These are phyloP conservation scores for Glomus cerebriforme DNA, from an alignment of 192 early-diverging fungal species.

Conservation along the genomic window DNA sequence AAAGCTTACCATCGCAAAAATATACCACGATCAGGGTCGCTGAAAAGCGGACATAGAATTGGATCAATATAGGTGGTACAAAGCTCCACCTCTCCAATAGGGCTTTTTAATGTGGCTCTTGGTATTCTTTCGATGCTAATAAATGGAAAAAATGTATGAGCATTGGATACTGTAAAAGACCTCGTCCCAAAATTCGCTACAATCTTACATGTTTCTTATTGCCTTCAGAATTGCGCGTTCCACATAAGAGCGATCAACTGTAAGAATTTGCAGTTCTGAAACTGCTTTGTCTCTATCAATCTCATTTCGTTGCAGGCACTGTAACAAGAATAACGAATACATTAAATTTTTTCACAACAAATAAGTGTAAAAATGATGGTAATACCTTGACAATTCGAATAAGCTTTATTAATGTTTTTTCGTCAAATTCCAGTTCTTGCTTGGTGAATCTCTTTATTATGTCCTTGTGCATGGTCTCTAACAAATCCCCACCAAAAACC, in stretches of 20 bases:
- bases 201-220: constrained; percentile 25
- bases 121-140: constrained; percentile 9
- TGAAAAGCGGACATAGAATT: constrained; percentile 24
- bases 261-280: constrained; percentile 24
- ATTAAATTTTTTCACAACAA: constrained; percentile 28
- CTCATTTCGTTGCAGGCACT: constrained; percentile 8
- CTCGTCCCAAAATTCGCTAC: background rate
- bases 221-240: constrained; percentile 23
- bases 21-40: constrained; percentile 29
- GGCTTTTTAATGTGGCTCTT: constrained; percentile 16
- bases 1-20: constrained; percentile 26
- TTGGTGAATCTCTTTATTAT: constrained; percentile 13
- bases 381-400: constrained; percentile 16
- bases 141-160: background rate
- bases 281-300: constrained; percentile 20
- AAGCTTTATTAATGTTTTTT: background rate
- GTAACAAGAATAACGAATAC: constrained; percentile 17
- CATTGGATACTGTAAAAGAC: background rate
- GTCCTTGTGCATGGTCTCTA: constrained; percentile 12
- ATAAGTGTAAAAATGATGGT: constrained; percentile 20
- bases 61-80: constrained; percentile 35
- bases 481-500: constrained; percentile 18
- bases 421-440: too few relatives aligned
- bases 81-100: constrained; percentile 31
- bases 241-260: constrained; percentile 5